Conservation (phyloP, 352 stramenopile genomes). For the Globisporangium emineosum region DNA sequence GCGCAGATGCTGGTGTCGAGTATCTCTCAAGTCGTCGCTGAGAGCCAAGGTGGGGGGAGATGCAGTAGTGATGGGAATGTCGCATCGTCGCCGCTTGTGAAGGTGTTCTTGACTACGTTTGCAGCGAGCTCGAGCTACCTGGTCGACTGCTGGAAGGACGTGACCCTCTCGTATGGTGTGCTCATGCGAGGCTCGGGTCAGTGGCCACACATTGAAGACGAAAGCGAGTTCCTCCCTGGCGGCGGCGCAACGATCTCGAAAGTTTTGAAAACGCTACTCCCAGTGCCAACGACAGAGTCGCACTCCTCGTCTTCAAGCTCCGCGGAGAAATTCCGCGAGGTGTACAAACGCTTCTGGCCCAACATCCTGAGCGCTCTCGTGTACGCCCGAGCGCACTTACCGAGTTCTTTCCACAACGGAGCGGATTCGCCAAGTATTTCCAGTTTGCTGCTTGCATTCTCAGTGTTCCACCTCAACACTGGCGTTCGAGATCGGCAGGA, state of each 20-base stretch:
- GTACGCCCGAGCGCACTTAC: conserved; percentile 28
- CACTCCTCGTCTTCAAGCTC: conserved; percentile 15
- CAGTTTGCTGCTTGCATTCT: conserved; percentile 30
- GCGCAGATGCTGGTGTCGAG: conserved; percentile 52
- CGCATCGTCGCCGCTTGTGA: conserved; percentile 38
- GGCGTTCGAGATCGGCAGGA: conserved; percentile 38
- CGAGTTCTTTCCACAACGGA: conserved; percentile 8
- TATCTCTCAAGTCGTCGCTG: conserved; percentile 28
- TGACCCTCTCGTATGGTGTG: conserved; percentile 37
- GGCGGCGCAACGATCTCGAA: conserved; percentile 15
- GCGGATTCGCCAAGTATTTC: conserved; percentile 11
- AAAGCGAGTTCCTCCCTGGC: conserved; percentile 13
- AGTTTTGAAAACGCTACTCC: conserved; percentile 25
- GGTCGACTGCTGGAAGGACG: conserved; percentile 55
- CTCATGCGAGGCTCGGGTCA: conserved; percentile 43
- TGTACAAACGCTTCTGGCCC: conserved; percentile 65
- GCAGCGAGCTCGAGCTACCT: conserved; percentile 33
- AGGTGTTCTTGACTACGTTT: conserved; percentile 53
- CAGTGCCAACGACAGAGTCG: conserved; percentile 14
- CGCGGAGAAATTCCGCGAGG: conserved; percentile 22
- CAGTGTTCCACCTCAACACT: conserved; percentile 45
- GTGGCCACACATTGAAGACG: conserved; percentile 23
- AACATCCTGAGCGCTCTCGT: conserved; percentile 48
- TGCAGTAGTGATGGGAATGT: conserved; percentile 20
- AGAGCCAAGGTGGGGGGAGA: neutral